A percentile compares a stretch with the other conserved stretches of the same genome.
Conservation (phyloP, 2,329 filamentous ascomycete species). For the Chaetomiaceae sp. region DNA sequence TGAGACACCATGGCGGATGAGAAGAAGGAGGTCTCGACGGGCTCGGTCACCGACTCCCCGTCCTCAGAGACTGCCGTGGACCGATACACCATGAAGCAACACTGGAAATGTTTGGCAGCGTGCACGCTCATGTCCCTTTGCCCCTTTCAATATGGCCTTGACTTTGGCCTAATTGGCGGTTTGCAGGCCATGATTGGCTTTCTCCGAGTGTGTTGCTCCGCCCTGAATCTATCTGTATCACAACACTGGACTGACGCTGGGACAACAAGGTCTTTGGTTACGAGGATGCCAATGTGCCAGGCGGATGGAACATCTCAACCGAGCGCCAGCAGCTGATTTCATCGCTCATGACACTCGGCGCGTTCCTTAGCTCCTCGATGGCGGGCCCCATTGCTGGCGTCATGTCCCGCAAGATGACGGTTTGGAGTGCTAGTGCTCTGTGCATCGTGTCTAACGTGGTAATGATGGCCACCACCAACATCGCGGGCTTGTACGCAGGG, state of each 20-base stretch:
- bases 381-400: constrained; percentile 37
- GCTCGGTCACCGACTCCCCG: neutral
- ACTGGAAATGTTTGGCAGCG: constrained; percentile 35
- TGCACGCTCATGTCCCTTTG: constrained; percentile 46
- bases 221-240: neutral
- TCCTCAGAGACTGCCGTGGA: neutral
- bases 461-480: constrained; percentile 52
- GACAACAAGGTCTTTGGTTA: constrained; percentile 36
- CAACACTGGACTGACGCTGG: neutral
- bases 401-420: constrained; percentile 34
- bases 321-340: constrained; percentile 44
- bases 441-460: constrained; percentile 49
- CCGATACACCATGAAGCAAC: constrained; percentile 26
- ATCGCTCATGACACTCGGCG: constrained; percentile 30
- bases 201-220: constrained; percentile 34
- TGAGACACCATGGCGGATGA: constrained; percentile 7
- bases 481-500: constrained; percentile 50
- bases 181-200: constrained; percentile 50
- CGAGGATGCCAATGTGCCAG: constrained; percentile 30
- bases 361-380: constrained; percentile 38
- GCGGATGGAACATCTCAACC: constrained; percentile 42
- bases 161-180: constrained; percentile 49
- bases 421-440: constrained; percentile 44
- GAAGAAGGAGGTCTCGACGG: neutral
- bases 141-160: constrained; percentile 48